Evolutionary conservation across 306 rosid genomes (phyloP).

Genomic region (Inga laurina): DNA sequence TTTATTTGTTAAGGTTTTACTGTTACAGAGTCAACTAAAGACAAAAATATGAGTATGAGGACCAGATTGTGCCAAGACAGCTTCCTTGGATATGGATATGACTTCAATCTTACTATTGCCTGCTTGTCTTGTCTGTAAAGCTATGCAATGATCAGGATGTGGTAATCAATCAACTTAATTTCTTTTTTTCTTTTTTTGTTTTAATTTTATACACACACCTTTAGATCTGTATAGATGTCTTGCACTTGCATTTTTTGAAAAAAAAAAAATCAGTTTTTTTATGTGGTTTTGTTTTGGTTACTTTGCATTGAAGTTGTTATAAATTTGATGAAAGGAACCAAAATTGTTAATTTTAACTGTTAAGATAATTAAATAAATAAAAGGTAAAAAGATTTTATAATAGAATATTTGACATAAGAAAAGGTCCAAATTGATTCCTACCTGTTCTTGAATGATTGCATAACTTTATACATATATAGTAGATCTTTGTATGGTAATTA

Average conservation of each 20-base stretch:
- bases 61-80: not conserved
- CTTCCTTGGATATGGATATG: not conserved
- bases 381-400: not conserved
- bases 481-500: not conserved
- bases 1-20: not conserved
- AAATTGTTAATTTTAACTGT: not conserved
- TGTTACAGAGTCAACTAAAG: not conserved
- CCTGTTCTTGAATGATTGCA: conserved; percentile 1
- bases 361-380: not conserved
- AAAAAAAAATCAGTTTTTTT: not conserved
- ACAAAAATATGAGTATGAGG: not conserved
- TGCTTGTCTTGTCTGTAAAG: conserved; percentile 26
- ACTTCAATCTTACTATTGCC: conserved; percentile 5
- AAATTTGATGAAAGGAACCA: not conserved
- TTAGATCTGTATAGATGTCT: not conserved
- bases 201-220: not conserved
- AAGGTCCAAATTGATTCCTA: not conserved
- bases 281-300: not conserved
- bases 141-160: not conserved
- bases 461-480: not conserved
- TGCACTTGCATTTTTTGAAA: not conserved
- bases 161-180: not conserved
- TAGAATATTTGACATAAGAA: not conserved
- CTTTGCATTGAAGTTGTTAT: not conserved
- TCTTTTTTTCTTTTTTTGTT: not conserved